These are phyloP conservation scores for Cordyceps cateniannulata DNA, from an alignment of 2,329 filamentous ascomycete genomes.

Conservation along the genomic window DNA sequence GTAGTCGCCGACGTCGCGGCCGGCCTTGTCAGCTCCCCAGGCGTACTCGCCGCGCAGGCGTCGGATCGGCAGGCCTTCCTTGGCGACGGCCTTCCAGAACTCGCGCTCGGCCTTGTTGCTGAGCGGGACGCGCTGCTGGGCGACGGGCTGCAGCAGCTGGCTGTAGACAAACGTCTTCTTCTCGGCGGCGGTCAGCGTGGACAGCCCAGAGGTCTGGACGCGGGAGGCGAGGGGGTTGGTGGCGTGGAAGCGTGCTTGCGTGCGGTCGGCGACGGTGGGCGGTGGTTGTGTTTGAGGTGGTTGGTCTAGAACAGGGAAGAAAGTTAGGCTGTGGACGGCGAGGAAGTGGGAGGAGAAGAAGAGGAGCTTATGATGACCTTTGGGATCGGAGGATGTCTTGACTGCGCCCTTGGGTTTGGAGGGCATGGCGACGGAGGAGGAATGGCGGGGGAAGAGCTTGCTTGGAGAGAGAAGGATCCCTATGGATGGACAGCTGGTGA, in stretches of 20 bases:
- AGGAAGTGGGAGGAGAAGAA: neutral
- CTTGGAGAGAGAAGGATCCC: no score
- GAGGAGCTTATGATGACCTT: neutral
- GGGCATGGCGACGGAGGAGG: conserved; percentile 7
- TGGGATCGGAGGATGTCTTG: conserved; percentile 5
- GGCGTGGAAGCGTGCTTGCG: conserved; percentile 40
- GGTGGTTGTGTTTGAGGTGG: neutral
- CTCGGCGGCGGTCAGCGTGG: conserved; percentile 40
- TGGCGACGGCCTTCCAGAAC: conserved; percentile 51
- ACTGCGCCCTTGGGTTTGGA: conserved; percentile 12
- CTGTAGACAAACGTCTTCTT: conserved; percentile 42
- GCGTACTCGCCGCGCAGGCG: conserved; percentile 31
- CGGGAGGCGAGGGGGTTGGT: conserved; percentile 43
- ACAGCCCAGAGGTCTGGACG: conserved; percentile 36
- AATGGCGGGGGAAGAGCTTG: neutral
- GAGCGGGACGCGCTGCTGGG: conserved; percentile 27
- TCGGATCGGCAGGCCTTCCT: conserved; percentile 44
- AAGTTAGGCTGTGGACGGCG: neutral
- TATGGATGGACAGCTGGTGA: neutral
- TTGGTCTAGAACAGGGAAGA: neutral
- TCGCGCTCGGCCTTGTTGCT: conserved; percentile 47
- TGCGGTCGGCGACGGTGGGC: conserved; percentile 41
- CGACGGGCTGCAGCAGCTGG: conserved; percentile 38
- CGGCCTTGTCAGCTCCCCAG: conserved; percentile 47
- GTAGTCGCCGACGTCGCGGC: conserved; percentile 44